Base-by-base conservation (phyloP, 2,329 filamentous ascomycete species). In the Trichophyton mentagrophytes region DNA sequence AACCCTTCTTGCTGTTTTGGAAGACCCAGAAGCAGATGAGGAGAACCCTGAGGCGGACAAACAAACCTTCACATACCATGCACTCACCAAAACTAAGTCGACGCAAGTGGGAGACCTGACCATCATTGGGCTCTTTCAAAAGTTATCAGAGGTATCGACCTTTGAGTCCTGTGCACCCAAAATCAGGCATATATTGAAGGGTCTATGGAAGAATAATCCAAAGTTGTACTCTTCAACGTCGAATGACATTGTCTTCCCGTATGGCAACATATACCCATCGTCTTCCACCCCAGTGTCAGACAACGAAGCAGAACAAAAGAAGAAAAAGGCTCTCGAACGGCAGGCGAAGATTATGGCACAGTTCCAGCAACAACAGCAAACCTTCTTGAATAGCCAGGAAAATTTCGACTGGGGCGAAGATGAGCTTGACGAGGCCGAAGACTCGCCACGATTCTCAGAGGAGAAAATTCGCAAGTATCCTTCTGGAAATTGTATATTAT, bases 331-430 rank as follows among this genome's bases (percentile, higher is more conserved):
- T 0, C 76, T 91, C 46, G 92, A 90, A 67, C 85, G 93, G 22
- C 91, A 97, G 73, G 91, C 91, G 1, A 88, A 85, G 69, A 90
- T 99, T 36, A 96, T 99, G 91, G 93, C 91, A 1, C 90, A 96
- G 70, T 96, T 99, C 74, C 93, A 97, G 71, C 88, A 96, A 70
- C 92, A 99, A 70, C 95, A 97, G 71, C 92, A 95, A 74, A 93
- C 85, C 68, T 99, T 99, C 74, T 78, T 99, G 76, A 87, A 89
- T 61, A 93, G 87, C 65, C 91, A 96, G 72, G 87, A 84, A n/a
- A 81, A 85, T 47, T 82, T 96, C 63, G 88, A 96, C 72, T 96
- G 90, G 88, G 90, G 89, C 13, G 88, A 93, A 62, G 82, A 90
- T 58, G 89, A 93, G 55, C 8, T 20, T 15, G 51, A 80, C 49